Evolutionary conservation across 768 basidiomycete species (phyloP).

Genomic region (Boletus sp.): DNA sequence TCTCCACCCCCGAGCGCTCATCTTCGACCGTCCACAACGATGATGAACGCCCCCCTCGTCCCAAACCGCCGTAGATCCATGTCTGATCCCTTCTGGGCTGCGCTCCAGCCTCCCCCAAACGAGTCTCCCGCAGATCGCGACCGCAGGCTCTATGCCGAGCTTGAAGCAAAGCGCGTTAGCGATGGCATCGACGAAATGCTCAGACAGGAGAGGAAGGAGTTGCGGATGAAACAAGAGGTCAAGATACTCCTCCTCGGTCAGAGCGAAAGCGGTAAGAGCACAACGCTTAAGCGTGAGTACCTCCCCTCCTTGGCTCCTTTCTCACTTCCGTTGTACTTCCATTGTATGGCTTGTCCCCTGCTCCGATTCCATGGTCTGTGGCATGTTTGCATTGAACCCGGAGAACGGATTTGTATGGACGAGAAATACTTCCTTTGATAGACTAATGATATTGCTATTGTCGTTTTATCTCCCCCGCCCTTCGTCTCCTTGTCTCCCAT

Average conservation of each 20-base stretch:
- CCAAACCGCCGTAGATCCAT: conserved; percentile 42
- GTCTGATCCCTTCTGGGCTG: conserved; percentile 69
- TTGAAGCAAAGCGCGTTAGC: conserved; percentile 69
- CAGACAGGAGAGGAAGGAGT: conserved; percentile 60
- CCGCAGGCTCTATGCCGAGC: conserved; percentile 59
- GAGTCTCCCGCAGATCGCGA: conserved; percentile 70
- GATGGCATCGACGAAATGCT: conserved; percentile 80
- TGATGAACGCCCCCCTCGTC: conserved; percentile 30
- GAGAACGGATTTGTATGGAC: background rate
- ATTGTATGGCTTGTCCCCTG: background rate
- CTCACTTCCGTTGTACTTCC: conserved; percentile 3
- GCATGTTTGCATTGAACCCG: background rate
- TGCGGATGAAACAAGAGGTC: conserved; percentile 60
- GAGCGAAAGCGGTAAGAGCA: conserved; percentile 88
- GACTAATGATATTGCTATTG: background rate
- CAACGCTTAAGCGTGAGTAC: conserved; percentile 81
- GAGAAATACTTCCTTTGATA: conserved; percentile 4
- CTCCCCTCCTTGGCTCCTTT: background rate
- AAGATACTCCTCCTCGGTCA: conserved; percentile 80
- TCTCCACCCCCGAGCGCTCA: background rate
- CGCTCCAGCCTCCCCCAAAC: conserved; percentile 65
- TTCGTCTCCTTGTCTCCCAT: background rate
- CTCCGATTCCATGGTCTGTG: background rate
- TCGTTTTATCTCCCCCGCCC: background rate
- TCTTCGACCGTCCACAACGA: conserved; percentile 3